Percentiles rank a stretch among this genome's conserved stretches.
Conservation (phyloP, 2,329 filamentous ascomycete genomes). For the Nemania sp. region DNA sequence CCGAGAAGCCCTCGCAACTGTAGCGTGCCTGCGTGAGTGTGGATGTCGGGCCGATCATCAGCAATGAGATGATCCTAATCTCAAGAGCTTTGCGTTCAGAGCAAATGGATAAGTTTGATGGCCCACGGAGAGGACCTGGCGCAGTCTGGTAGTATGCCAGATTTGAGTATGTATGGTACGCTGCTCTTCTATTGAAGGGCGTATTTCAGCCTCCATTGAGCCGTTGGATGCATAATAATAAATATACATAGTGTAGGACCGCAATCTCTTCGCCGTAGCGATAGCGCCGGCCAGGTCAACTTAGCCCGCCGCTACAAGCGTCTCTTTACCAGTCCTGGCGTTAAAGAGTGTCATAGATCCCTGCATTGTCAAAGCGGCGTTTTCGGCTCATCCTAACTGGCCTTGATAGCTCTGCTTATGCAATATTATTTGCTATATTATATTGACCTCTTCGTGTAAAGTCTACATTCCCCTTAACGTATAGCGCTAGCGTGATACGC, state of each 20-base stretch:
- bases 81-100: not conserved
- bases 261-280: not conserved
- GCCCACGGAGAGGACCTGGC: not conserved
- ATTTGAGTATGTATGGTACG: not conserved
- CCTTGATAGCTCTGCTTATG: not conserved
- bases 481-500: too few species aligned
- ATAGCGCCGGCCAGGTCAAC: not conserved
- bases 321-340: not conserved
- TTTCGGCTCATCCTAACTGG: not conserved
- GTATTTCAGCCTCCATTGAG: not conserved
- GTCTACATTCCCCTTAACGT: too few species aligned
- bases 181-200: not conserved
- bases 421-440: not conserved
- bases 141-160: not conserved
- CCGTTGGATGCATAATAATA: not conserved
- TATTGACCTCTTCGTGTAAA: too few species aligned
- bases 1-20: constrained; percentile 7
- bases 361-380: constrained; percentile 6
- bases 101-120: not conserved
- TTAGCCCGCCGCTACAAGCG: not conserved
- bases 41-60: constrained; percentile 19
- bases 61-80: constrained; percentile 19
- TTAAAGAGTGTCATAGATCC: constrained; percentile 3
- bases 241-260: not conserved
- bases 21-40: constrained; percentile 5